Conservation (phyloP, 1,139 yeast genomes). For the Candida sp. region DNA sequence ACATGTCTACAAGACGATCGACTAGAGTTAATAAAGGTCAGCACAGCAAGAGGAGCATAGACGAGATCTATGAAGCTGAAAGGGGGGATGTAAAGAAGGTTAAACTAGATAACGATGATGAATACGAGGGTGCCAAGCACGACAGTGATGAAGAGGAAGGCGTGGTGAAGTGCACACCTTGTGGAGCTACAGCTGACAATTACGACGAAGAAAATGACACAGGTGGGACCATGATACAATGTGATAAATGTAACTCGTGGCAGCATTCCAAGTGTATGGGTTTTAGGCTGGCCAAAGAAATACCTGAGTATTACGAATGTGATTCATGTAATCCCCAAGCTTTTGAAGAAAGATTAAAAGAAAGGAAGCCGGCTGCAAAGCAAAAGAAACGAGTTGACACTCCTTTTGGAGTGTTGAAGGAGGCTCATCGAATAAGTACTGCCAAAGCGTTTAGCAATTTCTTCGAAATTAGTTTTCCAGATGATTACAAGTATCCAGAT, state of each 20-base stretch:
- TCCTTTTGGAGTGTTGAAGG: constrained; percentile 16
- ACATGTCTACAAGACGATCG: constrained; percentile 25
- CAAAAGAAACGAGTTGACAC: constrained; percentile 2
- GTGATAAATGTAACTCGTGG: constrained; percentile 80
- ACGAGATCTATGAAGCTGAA: constrained; percentile 5
- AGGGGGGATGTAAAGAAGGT: constrained; percentile 7
- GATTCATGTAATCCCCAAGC: constrained; percentile 18
- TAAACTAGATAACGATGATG: constrained; percentile 8
- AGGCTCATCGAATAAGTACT: constrained; percentile 32
- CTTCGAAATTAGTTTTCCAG: constrained; percentile 42
- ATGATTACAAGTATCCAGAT: constrained; percentile 23
- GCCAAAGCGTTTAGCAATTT: constrained; percentile 36
- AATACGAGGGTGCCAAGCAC: constrained; percentile 9
- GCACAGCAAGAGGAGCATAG: constrained; percentile 29
- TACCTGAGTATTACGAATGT: constrained; percentile 33
- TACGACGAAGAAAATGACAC: constrained; percentile 59
- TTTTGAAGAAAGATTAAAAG: constrained; percentile 2
- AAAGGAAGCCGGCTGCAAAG: constrained; percentile 1
- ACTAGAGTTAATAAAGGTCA: constrained; percentile 39
- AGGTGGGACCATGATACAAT: constrained; percentile 70
- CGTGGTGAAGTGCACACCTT: constrained; percentile 60
- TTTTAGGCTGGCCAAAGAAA: constrained; percentile 23
- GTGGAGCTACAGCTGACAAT: constrained; percentile 63
- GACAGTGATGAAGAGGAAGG: constrained; percentile 30
- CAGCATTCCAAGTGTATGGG: constrained; percentile 80